Base-by-base conservation (phyloP, 176 grass and related monocot genomes). In the Lolium perenne region DNA sequence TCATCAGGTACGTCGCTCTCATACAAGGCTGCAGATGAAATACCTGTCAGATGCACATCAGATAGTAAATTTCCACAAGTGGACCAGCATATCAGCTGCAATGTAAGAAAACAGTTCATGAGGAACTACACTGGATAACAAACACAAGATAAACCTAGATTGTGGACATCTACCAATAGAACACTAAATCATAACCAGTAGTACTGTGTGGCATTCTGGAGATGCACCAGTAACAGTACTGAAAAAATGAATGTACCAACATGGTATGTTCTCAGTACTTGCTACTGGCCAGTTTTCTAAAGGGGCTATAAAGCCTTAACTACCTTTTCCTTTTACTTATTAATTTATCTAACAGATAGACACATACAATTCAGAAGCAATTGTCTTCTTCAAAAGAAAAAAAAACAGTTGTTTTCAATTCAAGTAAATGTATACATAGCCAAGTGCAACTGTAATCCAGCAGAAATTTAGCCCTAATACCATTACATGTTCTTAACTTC, bases 11-110 rank as follows among this genome's bases (percentile, higher is more conserved):
- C 8, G 0, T 79, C 87, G 17, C 85, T 89, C 74, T 41, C 80
- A 85, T 82, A 77, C 84, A 25, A 11, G 1, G 62, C 76, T 60
- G 87, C 21, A 85, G 89, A 87, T 60, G 82, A 90, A 88, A 85
- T 20, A 60, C 90, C 85, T 88, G 81, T 48, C 56, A 82, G 84
- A 53, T 55, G 18, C 20, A 84, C 51, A 73, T 11, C 53, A 18
- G 43, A 73, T 65, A 80, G 38, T 78, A 38, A 82, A 78, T 12
- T n/a, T 67, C 61, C 11, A 85, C 49, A 82, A 15, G 29, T 32
- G 25, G 60, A 26, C 25, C n/a, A 16, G 22, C 32, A 13, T 15
- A 48, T 80, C 23, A 62, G 26, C 62, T 80, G 35, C 77, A 63
- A 56, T 8, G 32, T 55, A 17, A 11, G 79, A 74, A 76, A 80